Evolutionary conservation across 257 asterid species (phyloP), one percentile per base, ranked within the genome.

Genomic region (Solanum sparsipilum): DNA sequence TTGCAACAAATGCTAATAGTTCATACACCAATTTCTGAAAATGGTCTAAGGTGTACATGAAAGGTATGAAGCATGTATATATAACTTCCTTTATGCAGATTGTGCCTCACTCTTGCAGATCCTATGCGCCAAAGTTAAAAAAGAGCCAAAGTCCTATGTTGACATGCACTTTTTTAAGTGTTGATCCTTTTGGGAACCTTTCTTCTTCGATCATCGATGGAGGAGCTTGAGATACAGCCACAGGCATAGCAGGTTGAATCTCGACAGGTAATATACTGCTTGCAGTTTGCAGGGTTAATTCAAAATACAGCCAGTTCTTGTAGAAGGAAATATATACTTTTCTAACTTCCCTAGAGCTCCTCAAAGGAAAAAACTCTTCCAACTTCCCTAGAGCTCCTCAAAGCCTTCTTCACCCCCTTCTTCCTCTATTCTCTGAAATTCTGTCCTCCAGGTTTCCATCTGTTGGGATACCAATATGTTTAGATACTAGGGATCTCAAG

Each of bases 341-440:
- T 11, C 10, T 12, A 46, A 81, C 68, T 81, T 29, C 15, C 23
- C 52, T 87, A 96, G 81, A 94, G 95, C 94, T 96, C 84, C 60
- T 35, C 60, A 7, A 9, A 79, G 84, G 25, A 79, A 79, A 27
- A 44, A 79, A 79, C 32, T 27, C 65, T 44, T 9, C 18, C 7
- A 41, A 79, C 65, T 79, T 25, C 29, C 31, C 83, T 87, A 96
- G 84, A 96, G 95, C 94, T 96, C 98, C 87, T 96, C 98, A 86
- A 96, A 96, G 32, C 98, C 98, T 72, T 96, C 98, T 93, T 96
- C 98, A 88, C 94, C 98, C 5, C 93, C 98, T 84, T 91, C 98
- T 86, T 92, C 98, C 89, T 96, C 98, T 73, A 96, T 91, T 90
- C 98, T 92, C 86, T 83, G 91, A 63, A 93, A 91, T 91, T 93